These are phyloP conservation scores for Leishmania gerbilli DNA, from an alignment of 208 protist species.

Conservation along the genomic window DNA sequence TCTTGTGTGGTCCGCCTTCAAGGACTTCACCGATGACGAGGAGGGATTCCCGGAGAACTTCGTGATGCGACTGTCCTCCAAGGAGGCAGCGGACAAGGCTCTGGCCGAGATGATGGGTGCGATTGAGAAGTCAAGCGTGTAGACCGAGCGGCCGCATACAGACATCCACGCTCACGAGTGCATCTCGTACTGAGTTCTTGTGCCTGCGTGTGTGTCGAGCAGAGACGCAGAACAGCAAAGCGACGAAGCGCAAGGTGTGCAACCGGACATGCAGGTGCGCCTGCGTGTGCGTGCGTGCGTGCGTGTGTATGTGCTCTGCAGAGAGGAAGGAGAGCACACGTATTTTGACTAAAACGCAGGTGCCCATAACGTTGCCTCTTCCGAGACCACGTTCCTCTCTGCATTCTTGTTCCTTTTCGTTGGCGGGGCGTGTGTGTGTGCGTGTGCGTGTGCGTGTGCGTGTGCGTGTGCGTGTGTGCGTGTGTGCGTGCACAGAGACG, in stretches of 20 bases:
- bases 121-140: constrained; percentile 45
- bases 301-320: background rate
- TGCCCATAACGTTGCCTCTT: background rate
- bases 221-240: background rate
- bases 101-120: constrained; percentile 66
- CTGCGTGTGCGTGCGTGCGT: background rate
- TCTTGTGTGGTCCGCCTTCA: constrained; percentile 72
- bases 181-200: background rate
- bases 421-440: background rate
- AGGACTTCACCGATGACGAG: constrained; percentile 90
- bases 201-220: background rate
- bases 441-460: too few relatives aligned
- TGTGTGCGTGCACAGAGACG: too few relatives aligned
- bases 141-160: background rate
- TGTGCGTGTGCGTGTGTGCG: background rate
- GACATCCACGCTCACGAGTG: background rate
- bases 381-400: background rate
- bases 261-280: background rate
- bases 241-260: background rate
- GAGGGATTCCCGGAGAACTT: constrained; percentile 88
- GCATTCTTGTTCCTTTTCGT: too few relatives aligned
- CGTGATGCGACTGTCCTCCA: constrained; percentile 71
- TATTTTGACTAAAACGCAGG: background rate
- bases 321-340: background rate
- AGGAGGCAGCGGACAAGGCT: constrained; percentile 66